These are phyloP conservation scores for Diaporthe citri DNA, from an alignment of 2,329 filamentous ascomycete genomes.

Conservation along the genomic window DNA sequence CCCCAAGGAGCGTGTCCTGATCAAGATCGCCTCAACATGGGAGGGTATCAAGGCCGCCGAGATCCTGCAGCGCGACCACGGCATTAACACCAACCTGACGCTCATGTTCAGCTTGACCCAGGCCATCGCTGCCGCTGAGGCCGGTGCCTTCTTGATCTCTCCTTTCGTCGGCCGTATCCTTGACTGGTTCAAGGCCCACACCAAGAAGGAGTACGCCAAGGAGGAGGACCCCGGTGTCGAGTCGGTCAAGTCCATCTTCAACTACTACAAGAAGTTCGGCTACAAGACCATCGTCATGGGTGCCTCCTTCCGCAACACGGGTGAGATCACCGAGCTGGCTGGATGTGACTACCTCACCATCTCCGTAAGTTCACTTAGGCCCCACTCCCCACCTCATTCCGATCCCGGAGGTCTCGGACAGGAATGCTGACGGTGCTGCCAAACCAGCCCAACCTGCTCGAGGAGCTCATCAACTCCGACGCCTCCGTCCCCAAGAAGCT, in stretches of 20 bases:
- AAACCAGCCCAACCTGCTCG: slow-evolving; percentile 85
- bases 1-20: slow-evolving; percentile 92
- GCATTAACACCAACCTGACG: slow-evolving; percentile 98
- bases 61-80: slow-evolving; percentile 95
- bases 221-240: slow-evolving; percentile 96
- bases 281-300: slow-evolving; percentile 99
- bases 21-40: slow-evolving; percentile 99
- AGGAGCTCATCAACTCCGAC: slow-evolving; percentile 90
- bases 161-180: slow-evolving; percentile 99
- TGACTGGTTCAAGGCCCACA: slow-evolving; percentile 98
- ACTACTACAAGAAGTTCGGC: slow-evolving; percentile 99
- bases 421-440: slow-evolving; percentile 14
- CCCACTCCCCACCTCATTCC: slow-evolving; percentile 1
- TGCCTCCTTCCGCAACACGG: slow-evolving; percentile 94
- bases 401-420: slow-evolving; percentile 4
- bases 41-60: slow-evolving; percentile 99
- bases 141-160: slow-evolving; percentile 96
- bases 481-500: slow-evolving; percentile 93
- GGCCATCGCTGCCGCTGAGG: slow-evolving; percentile 96
- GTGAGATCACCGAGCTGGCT: slow-evolving; percentile 98
- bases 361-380: slow-evolving; percentile 71
- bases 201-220: slow-evolving; percentile 92
- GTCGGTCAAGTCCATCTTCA: slow-evolving; percentile 94
- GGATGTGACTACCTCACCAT: slow-evolving; percentile 99
- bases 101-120: slow-evolving; percentile 98